phyloP scores from a whole-genome alignment of 805 yeast species.

The Myxozyma vanderwaltii region DNA sequence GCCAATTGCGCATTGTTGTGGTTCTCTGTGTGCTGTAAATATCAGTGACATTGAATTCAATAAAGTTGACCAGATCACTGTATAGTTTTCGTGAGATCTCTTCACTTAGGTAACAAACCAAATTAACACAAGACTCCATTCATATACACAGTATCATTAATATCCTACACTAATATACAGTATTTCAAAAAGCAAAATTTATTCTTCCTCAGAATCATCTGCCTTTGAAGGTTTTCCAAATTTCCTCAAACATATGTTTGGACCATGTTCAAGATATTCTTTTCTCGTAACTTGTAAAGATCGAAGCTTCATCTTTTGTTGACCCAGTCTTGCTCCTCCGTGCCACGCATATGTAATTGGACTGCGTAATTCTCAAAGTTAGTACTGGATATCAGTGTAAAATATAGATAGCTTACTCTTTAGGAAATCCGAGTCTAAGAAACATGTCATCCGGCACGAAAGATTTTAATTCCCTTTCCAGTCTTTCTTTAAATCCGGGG shows the following conservation, averaged over 20 bases:
- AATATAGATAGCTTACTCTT: slow-evolving; percentile 34
- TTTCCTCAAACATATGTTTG: slow-evolving; percentile 15
- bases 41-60: too few species aligned
- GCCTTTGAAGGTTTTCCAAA: slow-evolving; percentile 13
- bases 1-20: too few species aligned
- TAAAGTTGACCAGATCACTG: too few species aligned
- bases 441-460: slow-evolving; percentile 42
- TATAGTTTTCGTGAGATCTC: too few species aligned
- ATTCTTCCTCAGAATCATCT: background rate
- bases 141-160: background rate
- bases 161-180: background rate
- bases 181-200: background rate
- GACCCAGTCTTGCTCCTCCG: slow-evolving; percentile 54
- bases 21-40: too few species aligned
- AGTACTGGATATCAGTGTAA: background rate
- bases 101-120: background rate
- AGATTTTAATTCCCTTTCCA: slow-evolving; percentile 45
- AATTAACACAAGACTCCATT: background rate
- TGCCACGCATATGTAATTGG: slow-evolving; percentile 59
- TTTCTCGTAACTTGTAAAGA: slow-evolving; percentile 66
- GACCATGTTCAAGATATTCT: slow-evolving; percentile 86
- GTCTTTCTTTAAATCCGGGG: slow-evolving; percentile 64
- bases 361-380: slow-evolving; percentile 9
- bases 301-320: slow-evolving; percentile 43
- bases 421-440: slow-evolving; percentile 40